A percentile compares a stretch with the other conserved stretches of the same genome.
Evolutionary conservation across 1,284 basidiomycete species (phyloP).

Genomic region (Omphalotus olearius): DNA sequence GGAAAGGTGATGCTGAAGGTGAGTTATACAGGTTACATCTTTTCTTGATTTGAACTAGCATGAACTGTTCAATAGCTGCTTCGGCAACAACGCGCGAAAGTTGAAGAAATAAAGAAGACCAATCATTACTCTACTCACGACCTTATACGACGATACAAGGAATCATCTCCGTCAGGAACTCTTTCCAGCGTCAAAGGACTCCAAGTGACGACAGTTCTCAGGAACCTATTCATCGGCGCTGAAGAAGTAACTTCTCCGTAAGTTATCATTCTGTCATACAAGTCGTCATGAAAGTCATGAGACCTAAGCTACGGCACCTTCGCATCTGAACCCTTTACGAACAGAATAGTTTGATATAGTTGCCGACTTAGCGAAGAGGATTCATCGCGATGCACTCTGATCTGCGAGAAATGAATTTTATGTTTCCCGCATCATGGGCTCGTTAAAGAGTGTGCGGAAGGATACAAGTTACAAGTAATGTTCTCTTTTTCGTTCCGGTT

Average conservation of each 20-base stretch:
- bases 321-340: conserved; percentile 51
- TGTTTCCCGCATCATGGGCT: conserved; percentile 95
- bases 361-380: conserved; percentile 85
- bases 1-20: conserved; percentile 88
- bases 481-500: background rate
- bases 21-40: conserved; percentile 19
- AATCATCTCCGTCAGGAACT: conserved; percentile 32
- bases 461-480: conserved; percentile 80
- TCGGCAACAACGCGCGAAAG: conserved; percentile 78
- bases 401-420: conserved; percentile 88
- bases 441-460: conserved; percentile 85
- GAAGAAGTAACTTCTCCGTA: conserved; percentile 19
- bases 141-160: conserved; percentile 90
- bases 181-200: conserved; percentile 3
- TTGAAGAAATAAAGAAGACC: conserved; percentile 97
- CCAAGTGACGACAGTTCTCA: background rate
- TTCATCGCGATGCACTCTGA: conserved; percentile 82
- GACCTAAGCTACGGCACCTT: conserved; percentile 19
- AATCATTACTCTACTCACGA: conserved; percentile 92
- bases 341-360: conserved; percentile 89
- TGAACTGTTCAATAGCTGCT: conserved; percentile 73
- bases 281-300: background rate
- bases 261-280: conserved; percentile 12
- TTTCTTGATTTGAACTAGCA: conserved; percentile 45
- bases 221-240: conserved; percentile 5